Conservation (phyloP, 129 eudicot species). For the Calendula officinalis region DNA sequence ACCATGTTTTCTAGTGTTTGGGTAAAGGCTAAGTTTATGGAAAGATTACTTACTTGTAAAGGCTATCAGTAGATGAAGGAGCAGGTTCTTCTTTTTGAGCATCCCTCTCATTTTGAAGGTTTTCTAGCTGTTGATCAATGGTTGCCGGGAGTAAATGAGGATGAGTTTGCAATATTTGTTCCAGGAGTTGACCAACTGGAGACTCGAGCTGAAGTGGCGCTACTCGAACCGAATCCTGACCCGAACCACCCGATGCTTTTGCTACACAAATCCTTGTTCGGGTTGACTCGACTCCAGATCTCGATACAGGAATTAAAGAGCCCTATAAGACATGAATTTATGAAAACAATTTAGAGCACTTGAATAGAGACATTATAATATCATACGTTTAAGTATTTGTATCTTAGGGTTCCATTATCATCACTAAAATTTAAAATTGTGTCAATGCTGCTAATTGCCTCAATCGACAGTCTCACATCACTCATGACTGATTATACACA, state of each 20-base stretch:
- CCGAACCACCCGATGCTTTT: conserved; percentile 63
- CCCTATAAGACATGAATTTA: conserved; percentile 41
- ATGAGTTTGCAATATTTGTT: conserved; percentile 72
- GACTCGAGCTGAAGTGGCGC: conserved; percentile 87
- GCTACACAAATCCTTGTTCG: conserved; percentile 52
- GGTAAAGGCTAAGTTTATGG: too few species aligned
- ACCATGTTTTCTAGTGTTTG: background rate
- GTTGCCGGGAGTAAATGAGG: conserved; percentile 89
- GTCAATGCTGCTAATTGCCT: background rate
- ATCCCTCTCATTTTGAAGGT: conserved; percentile 62
- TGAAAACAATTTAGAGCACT: conserved; percentile 7
- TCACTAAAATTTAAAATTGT: background rate
- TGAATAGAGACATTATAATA: background rate
- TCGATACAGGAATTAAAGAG: conserved; percentile 38
- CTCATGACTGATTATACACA: too few species aligned
- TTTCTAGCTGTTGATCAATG: conserved; percentile 91
- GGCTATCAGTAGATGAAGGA: conserved; percentile 51
- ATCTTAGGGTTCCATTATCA: background rate
- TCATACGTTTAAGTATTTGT: background rate
- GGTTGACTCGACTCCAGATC: conserved; percentile 41
- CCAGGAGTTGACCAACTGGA: conserved; percentile 84
- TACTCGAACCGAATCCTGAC: conserved; percentile 48
- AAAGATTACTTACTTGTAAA: conserved; percentile 52
- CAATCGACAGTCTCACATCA: background rate
- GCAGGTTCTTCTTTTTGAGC: conserved; percentile 40